Conservation (phyloP, 768 basidiomycete species). For the Suillus tomentosus region DNA sequence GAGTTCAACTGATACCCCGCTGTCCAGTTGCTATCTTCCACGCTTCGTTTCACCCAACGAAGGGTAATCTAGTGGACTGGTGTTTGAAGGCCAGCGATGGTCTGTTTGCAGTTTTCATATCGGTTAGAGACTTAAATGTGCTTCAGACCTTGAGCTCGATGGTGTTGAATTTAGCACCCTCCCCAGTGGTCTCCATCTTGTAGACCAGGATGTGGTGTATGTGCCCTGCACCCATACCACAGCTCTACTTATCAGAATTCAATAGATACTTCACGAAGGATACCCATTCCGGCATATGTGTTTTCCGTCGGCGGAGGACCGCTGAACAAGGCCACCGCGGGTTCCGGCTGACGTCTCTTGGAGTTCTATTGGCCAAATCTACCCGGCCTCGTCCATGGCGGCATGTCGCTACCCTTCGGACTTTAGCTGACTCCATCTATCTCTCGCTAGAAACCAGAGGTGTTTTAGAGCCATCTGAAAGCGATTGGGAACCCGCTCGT, state of each 20-base stretch:
- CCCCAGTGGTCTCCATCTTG: slow-evolving; percentile 79
- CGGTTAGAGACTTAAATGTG: slow-evolving; percentile 5
- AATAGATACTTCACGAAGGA: slow-evolving; percentile 73
- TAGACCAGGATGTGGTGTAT: slow-evolving; percentile 80
- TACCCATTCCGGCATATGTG: slow-evolving; percentile 66
- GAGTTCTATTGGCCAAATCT: slow-evolving; percentile 69
- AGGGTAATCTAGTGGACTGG: slow-evolving; percentile 83
- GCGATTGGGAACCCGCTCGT: slow-evolving; percentile 64
- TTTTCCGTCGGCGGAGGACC: slow-evolving; percentile 72
- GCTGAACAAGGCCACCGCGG: slow-evolving; percentile 75
- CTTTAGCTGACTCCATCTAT: slow-evolving; percentile 57
- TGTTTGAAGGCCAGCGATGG: slow-evolving; percentile 70
- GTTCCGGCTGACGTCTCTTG: slow-evolving; percentile 76
- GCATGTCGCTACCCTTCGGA: slow-evolving; percentile 66
- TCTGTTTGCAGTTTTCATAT: slow-evolving; percentile 27
- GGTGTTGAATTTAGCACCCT: slow-evolving; percentile 80
- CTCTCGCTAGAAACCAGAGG: slow-evolving; percentile 49
- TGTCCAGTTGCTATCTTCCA: slow-evolving; percentile 78
- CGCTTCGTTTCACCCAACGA: slow-evolving; percentile 81
- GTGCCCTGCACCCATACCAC: slow-evolving; percentile 26
- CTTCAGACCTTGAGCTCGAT: slow-evolving; percentile 62
- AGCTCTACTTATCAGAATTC: slow-evolving; percentile 10
- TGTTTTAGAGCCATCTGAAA: slow-evolving; percentile 49
- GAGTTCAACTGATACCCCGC: background rate
- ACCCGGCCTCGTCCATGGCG: slow-evolving; percentile 72